Base-by-base conservation (phyloP, 2,329 filamentous ascomycete species). In the Teratosphaeria zuluensis region DNA sequence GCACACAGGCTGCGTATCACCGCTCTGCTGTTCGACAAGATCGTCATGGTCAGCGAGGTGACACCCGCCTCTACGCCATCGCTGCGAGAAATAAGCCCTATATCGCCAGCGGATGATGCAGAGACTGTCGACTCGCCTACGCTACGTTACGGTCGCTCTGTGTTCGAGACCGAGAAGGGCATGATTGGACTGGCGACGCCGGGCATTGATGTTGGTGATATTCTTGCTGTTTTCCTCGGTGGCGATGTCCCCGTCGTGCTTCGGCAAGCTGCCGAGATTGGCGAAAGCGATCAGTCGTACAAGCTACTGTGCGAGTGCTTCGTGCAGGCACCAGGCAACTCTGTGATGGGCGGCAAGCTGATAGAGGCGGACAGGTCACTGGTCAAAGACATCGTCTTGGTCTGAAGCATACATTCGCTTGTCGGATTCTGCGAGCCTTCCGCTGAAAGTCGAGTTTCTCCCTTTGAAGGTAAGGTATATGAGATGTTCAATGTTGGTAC, bases 231-330 rank as follows among this genome's bases (percentile, higher is more conserved):
- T 2, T 30, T 70, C 9, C 55, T 69, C 2, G 66, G 67, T 9
- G 67, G 66, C 2, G 69, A 70, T 56, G 68, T 69, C 7, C 69
- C 68, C 5, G 62, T 70, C 19, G 58, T 69, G 1, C 57, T 70
- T n/a, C 66, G 68, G 16, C 64, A 55, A n/a, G 52, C 30, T 53
- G 54, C 51, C 5, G 57, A 62, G 32, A 28, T 56, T 28, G 60
- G 60, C 48, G 56, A 55, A 24, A 62, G 62, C 32, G 53, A 58
- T 9, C 64, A 60, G 51, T 59, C 61, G 5, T 69, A 62, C 56
- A 56, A 57, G n/a, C 56, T 70, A 51, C 60, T 70, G 7, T 70
- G 68, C 32, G 68, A 69, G 55, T 67, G 65, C 56, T 69, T 67
- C 38, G 60, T 69, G 1, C 58, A 65, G 42, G 60, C 64, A 21